A percentile compares a stretch with the other conserved stretches of the same genome.
Evolutionary conservation across 2,329 filamentous ascomycete genomes (phyloP).

Genomic region (Nigrospora osmanthi): DNA sequence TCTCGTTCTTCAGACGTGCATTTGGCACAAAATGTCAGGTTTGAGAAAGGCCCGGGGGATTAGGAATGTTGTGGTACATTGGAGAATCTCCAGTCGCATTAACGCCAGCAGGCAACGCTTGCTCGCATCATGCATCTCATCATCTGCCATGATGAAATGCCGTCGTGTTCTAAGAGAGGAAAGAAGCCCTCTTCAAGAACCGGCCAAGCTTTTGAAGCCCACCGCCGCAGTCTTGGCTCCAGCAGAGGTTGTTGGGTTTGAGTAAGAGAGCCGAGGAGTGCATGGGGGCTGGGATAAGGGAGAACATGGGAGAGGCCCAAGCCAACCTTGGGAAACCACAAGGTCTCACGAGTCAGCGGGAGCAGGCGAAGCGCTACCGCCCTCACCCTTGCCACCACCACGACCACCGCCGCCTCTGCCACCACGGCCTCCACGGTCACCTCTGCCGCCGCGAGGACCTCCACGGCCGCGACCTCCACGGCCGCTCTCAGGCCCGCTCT

Average conservation of each 20-base stretch:
- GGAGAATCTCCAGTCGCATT: not conserved
- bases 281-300: not conserved
- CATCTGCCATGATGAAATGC: too few relatives aligned
- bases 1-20: too few relatives aligned
- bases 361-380: constrained; percentile 45
- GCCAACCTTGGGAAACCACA: not conserved
- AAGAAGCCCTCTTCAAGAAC: constrained; percentile 3
- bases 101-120: too few relatives aligned
- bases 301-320: not conserved
- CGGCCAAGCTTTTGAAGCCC: constrained; percentile 6
- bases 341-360: constrained; percentile 16
- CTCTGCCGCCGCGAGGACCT: constrained; percentile 49
- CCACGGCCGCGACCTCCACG: constrained; percentile 48
- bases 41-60: not conserved
- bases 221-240: constrained; percentile 6
- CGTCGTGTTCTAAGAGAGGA: not conserved
- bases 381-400: constrained; percentile 39
- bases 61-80: not conserved
- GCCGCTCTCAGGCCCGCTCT: constrained; percentile 56
- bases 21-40: too few relatives aligned
- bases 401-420: constrained; percentile 32
- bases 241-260: constrained; percentile 7
- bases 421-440: constrained; percentile 49
- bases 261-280: constrained; percentile 4
- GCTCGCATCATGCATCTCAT: too few relatives aligned